These are phyloP conservation scores for Aspergillus viridinutans DNA, from an alignment of 2,329 filamentous ascomycete genomes.

Conservation along the genomic window DNA sequence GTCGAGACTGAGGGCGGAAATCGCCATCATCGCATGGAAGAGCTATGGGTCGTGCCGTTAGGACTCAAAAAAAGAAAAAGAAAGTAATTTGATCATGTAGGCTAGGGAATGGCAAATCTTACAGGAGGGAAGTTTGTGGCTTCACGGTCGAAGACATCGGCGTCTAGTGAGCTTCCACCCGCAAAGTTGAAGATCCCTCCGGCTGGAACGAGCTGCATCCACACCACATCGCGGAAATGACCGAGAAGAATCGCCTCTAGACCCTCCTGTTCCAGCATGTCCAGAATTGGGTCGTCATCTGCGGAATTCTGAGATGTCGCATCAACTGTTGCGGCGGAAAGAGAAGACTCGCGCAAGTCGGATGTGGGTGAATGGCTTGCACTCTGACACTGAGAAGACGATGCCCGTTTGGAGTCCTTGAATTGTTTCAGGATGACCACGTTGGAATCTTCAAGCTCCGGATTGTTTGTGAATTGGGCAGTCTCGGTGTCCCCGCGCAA, in stretches of 20 bases:
- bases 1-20: constrained; percentile 52
- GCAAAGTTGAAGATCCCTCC: constrained; percentile 14
- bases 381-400: constrained; percentile 26
- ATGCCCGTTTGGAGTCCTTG: constrained; percentile 41
- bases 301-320: constrained; percentile 18
- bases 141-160: constrained; percentile 45
- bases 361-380: constrained; percentile 34
- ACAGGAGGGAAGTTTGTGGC: constrained; percentile 50
- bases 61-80: not conserved
- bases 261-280: constrained; percentile 14
- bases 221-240: constrained; percentile 41
- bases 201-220: constrained; percentile 36
- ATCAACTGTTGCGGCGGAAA: constrained; percentile 23
- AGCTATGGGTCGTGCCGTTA: constrained; percentile 36
- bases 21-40: constrained; percentile 55
- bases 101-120: constrained; percentile 24
- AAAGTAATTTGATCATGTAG: not conserved
- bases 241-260: constrained; percentile 33
- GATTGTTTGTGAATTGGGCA: constrained; percentile 20
- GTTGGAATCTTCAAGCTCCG: constrained; percentile 41
- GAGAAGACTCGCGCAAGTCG: constrained; percentile 24
- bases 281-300: constrained; percentile 13
- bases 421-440: constrained; percentile 49
- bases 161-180: constrained; percentile 27
- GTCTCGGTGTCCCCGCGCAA: constrained; percentile 25